A percentile compares a stretch with the other conserved stretches of the same genome.
phyloP scores from a whole-genome alignment of 139 green algal genomes.

The Chlorella vulgaris region DNA sequence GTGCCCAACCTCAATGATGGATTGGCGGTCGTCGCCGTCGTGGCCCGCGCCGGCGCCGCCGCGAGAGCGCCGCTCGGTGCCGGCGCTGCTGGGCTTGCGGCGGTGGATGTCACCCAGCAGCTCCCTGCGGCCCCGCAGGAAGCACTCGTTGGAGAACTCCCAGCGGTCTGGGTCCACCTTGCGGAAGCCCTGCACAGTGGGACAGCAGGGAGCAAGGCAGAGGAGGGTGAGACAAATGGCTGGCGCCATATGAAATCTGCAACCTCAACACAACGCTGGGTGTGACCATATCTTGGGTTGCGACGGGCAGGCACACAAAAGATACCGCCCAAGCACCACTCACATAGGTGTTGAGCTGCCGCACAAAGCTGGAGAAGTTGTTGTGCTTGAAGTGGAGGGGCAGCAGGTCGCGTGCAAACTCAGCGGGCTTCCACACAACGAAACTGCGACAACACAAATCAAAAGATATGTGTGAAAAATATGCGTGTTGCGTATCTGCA shows the following conservation, averaged over 20 bases:
- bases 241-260: no score
- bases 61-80: constrained; percentile 3
- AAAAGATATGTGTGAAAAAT: neutral
- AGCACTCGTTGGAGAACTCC: constrained; percentile 98
- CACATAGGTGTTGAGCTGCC: constrained; percentile 98
- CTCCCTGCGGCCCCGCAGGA: constrained; percentile 76
- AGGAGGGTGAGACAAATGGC: no score
- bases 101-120: constrained; percentile 84
- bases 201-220: neutral
- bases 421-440: constrained; percentile 89
- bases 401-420: constrained; percentile 91
- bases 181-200: constrained; percentile 83
- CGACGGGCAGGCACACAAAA: no score
- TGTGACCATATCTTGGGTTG: no score
- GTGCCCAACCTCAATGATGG: constrained; percentile 58
- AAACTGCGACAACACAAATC: constrained; percentile 83
- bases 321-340: constrained; percentile 21
- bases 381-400: constrained; percentile 97
- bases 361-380: constrained; percentile 96
- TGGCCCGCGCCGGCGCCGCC: neutral
- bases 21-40: constrained; percentile 11
- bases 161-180: constrained; percentile 96
- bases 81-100: constrained; percentile 68
- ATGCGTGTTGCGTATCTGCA: neutral
- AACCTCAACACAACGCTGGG: no score